Percentiles rank a stretch among this genome's conserved stretches.
These are phyloP conservation scores for Phytopythium sindhum DNA, from an alignment of 352 stramenopile genomes.

Conservation along the genomic window DNA sequence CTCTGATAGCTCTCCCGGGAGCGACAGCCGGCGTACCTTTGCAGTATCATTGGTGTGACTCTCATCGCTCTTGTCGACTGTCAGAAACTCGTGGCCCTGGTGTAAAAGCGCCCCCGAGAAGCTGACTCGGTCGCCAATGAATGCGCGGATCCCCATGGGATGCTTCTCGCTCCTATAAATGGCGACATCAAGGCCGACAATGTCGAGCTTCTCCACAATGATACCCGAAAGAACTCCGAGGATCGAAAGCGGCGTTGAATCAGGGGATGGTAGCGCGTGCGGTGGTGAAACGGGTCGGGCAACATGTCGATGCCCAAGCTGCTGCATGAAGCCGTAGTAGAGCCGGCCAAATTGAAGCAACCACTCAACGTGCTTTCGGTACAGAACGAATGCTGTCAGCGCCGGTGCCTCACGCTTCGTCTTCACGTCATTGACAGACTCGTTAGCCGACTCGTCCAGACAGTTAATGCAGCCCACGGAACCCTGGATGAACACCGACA, in stretches of 20 bases:
- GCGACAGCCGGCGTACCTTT: slow-evolving; percentile 21
- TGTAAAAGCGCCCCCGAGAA: slow-evolving; percentile 40
- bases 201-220: slow-evolving; percentile 48
- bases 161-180: slow-evolving; percentile 73
- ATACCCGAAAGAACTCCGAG: slow-evolving; percentile 35
- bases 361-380: slow-evolving; percentile 77
- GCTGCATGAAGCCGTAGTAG: slow-evolving; percentile 24
- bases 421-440: not conserved
- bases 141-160: slow-evolving; percentile 55
- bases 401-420: slow-evolving; percentile 51
- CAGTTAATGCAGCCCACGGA: slow-evolving; percentile 21
- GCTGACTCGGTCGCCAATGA: slow-evolving; percentile 58
- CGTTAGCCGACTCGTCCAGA: not conserved
- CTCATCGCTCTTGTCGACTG: not conserved
- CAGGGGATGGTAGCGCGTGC: not conserved
- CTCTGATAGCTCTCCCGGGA: slow-evolving; percentile 12
- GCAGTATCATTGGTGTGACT: slow-evolving; percentile 1
- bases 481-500: slow-evolving; percentile 44
- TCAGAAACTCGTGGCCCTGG: slow-evolving; percentile 25
- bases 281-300: not conserved
- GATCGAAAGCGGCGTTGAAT: not conserved
- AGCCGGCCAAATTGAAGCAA: slow-evolving; percentile 54
- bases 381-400: slow-evolving; percentile 60
- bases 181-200: slow-evolving; percentile 64
- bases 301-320: not conserved